Evolutionary conservation across 306 rosid genomes (phyloP).

Genomic region (Lathyrus tuberosus): DNA sequence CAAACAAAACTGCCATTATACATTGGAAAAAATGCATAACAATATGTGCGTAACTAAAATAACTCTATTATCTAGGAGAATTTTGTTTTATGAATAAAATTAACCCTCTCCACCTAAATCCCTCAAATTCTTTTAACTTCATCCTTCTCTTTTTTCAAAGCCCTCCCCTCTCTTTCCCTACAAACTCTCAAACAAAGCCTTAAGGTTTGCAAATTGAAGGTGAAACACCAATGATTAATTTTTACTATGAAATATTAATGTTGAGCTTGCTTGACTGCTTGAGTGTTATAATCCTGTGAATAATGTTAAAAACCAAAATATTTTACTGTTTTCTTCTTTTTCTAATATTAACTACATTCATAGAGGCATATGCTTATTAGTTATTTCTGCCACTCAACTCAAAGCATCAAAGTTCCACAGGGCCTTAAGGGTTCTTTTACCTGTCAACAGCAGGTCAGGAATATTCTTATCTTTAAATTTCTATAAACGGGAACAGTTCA

Average conservation of each 20-base stretch:
- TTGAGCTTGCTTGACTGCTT: constrained; percentile 8
- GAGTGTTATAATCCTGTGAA: neutral
- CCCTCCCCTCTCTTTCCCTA: too few species aligned
- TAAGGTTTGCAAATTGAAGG: constrained; percentile 4
- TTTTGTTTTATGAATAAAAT: too few species aligned
- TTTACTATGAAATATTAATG: constrained; percentile 29
- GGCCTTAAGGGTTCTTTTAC: constrained; percentile 10
- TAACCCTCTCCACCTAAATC: too few species aligned
- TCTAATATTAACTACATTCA: neutral
- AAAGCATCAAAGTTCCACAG: neutral
- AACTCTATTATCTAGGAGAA: neutral
- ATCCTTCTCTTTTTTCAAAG: too few species aligned
- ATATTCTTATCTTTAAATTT: constrained; percentile 1
- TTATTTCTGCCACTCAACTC: neutral
- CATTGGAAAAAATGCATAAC: neutral
- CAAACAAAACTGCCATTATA: constrained; percentile 6
- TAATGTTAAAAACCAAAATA: neutral
- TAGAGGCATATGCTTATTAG: constrained; percentile 4
- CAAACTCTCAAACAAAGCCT: too few species aligned
- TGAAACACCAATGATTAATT: neutral
- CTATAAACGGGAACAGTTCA: constrained; percentile 18
- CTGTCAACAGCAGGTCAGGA: constrained; percentile 8
- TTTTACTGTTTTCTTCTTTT: constrained; percentile 18
- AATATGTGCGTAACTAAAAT: neutral
- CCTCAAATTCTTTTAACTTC: too few species aligned